These are phyloP conservation scores for Cucumis melo DNA, from an alignment of 306 rosid genomes.

Conservation along the genomic window DNA sequence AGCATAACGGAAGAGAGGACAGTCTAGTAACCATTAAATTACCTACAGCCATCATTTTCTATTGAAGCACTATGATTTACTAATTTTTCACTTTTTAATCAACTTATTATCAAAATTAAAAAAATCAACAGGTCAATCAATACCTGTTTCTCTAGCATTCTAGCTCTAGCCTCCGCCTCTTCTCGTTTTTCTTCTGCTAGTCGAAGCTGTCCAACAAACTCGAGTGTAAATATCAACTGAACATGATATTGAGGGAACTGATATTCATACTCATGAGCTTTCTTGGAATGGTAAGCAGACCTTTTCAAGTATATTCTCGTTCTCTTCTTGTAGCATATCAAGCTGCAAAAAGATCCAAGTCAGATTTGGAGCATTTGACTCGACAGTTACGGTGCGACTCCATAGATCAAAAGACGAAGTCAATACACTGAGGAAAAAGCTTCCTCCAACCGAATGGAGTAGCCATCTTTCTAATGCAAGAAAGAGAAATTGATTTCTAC, in stretches of 20 bases:
- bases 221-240: conserved; percentile 16
- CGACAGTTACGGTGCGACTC: not conserved
- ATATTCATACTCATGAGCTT: not conserved
- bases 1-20: not conserved
- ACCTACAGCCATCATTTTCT: not conserved
- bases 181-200: conserved; percentile 62
- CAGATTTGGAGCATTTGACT: conserved; percentile 13
- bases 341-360: conserved; percentile 51
- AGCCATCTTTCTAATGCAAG: not conserved
- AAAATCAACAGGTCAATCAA: not conserved
- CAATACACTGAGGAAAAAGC: not conserved
- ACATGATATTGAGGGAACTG: not conserved
- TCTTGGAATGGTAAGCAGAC: conserved; percentile 23
- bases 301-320: conserved; percentile 49
- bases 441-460: not conserved
- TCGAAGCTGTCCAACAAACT: conserved; percentile 52
- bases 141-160: conserved; percentile 92
- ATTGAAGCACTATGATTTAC: not conserved
- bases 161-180: conserved; percentile 83
- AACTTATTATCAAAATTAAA: not conserved
- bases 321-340: conserved; percentile 91
- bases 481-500: conserved; percentile 5
- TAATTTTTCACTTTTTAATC: not conserved
- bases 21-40: not conserved
- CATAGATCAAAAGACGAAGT: not conserved